A percentile compares a stretch with the other conserved stretches of the same genome.
phyloP scores from a whole-genome alignment of 768 basidiomycete species.

The Bullera alba region DNA sequence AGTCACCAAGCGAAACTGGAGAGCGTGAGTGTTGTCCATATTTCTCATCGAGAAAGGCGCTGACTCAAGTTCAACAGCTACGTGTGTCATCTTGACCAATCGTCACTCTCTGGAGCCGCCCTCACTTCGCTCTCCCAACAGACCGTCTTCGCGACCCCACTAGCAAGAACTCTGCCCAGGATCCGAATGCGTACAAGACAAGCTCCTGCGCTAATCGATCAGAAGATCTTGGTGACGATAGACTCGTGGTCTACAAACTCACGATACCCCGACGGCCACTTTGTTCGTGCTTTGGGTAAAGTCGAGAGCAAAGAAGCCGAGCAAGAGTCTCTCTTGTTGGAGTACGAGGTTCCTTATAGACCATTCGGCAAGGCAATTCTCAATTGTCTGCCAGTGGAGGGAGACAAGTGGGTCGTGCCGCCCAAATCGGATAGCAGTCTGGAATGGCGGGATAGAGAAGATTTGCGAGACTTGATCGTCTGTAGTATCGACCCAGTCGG shows the following conservation, averaged over 20 bases:
- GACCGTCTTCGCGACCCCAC: conserved; percentile 89
- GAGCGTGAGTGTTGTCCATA: conserved; percentile 59
- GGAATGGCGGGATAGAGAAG: conserved; percentile 77
- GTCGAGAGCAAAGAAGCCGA: conserved; percentile 94
- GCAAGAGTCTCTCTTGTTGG: conserved; percentile 82
- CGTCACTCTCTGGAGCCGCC: conserved; percentile 72
- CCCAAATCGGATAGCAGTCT: conserved; percentile 55
- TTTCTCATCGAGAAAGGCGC: background rate
- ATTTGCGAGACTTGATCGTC: conserved; percentile 73
- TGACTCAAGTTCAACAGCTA: conserved; percentile 52
- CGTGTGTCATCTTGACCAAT: conserved; percentile 89
- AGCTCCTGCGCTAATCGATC: conserved; percentile 74
- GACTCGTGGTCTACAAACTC: conserved; percentile 84
- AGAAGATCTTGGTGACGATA: conserved; percentile 93
- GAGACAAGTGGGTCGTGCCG: conserved; percentile 88
- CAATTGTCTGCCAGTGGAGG: conserved; percentile 80
- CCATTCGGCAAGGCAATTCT: conserved; percentile 94
- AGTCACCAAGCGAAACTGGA: conserved; percentile 89
- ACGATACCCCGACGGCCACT: conserved; percentile 92
- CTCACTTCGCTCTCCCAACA: conserved; percentile 65
- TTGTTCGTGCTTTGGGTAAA: conserved; percentile 83
- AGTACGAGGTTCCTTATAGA: conserved; percentile 91
- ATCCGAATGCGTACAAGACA: conserved; percentile 93
- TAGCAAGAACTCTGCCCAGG: conserved; percentile 82
- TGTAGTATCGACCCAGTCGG: conserved; percentile 98